Base-by-base conservation (phyloP, 2,329 filamentous ascomycete species). In the Xylariaceae sp. region DNA sequence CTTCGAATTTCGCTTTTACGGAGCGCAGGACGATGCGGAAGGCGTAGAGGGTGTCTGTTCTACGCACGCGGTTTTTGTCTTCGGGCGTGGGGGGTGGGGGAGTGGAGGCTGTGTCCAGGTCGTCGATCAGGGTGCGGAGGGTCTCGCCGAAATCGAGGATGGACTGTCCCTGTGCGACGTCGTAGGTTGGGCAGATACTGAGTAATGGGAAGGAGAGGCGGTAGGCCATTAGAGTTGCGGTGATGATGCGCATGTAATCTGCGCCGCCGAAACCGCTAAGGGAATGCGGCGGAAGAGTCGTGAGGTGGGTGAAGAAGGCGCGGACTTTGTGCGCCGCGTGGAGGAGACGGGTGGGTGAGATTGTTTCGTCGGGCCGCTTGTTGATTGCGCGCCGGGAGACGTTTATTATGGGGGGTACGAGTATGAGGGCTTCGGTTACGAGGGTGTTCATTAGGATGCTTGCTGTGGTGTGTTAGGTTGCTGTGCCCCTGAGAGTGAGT, bases 161-260 rank as follows among this genome's bases (percentile, higher is more conserved):
- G 13, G 63, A 65, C 17, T 80, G 71, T 0, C 76, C 79, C 61
- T 69, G 51, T 3, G 58, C 58, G 1, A 61, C 74, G 1, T 66
- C 63, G 45, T 75, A 69, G 54, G 77, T 73, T 61, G 72, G 74
- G 3, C 66, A 72, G 0, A 76, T 73, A 11, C 73, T 76, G 0
- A 72, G 59, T 9, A 80, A 30, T 0, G 78, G 75, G 49, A 83
- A 80, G 2, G 78, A 80, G 35, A 82, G 67, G 1, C 77, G 75
- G 52, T 79, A 75, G 13, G 74, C 75, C 3, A 81, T 59, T 52
- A 82, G 76, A 41, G 78, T 66, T 51, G 65, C 41, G 63, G 71
- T 51, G 50, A 82, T 74, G 54, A 82, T 67, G 34, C 73, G 74
- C 49, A 68, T 67, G 76, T 78, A 80, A 65, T 82, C 78, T 11